Percentiles rank a stretch among this genome's conserved stretches.
phyloP scores from a whole-genome alignment of 1,139 yeast species.

The Meyerozyma smithsonii region DNA sequence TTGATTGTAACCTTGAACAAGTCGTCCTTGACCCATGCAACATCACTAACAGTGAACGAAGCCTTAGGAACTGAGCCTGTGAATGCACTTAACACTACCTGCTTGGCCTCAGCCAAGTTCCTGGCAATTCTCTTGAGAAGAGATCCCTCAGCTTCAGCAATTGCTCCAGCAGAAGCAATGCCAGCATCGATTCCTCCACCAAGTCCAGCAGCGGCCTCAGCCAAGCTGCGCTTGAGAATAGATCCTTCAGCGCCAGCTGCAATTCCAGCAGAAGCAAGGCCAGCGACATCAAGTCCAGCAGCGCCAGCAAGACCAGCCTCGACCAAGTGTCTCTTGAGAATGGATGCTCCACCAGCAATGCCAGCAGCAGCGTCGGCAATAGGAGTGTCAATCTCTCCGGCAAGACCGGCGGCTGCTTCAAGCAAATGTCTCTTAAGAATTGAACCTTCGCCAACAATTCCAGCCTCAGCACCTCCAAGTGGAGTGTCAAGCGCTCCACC shows the following conservation, averaged over 20 bases:
- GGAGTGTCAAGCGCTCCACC: constrained; percentile 4
- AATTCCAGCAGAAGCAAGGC: constrained; percentile 8
- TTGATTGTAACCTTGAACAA: constrained; percentile 26
- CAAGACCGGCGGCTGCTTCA: constrained; percentile 13
- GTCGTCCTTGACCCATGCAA: constrained; percentile 20
- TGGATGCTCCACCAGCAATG: not conserved
- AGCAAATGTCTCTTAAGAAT: constrained; percentile 13
- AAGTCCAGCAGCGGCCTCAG: constrained; percentile 1
- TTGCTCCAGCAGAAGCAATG: not conserved
- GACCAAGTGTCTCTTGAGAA: constrained; percentile 4
- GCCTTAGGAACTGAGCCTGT: constrained; percentile 21
- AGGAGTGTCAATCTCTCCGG: not conserved
- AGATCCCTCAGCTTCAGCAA: constrained; percentile 1
- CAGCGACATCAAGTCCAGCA: constrained; percentile 10
- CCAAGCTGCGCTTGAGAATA: not conserved
- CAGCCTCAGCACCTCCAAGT: constrained; percentile 3
- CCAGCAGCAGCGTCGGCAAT: not conserved
- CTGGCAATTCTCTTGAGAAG: not conserved
- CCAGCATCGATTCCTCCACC: not conserved
- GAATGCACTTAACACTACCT: not conserved
- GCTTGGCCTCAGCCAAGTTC: not conserved
- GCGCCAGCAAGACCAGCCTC: constrained; percentile 8
- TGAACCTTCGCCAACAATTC: constrained; percentile 9
- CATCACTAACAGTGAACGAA: constrained; percentile 22
- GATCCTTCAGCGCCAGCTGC: constrained; percentile 8